phyloP scores from a whole-genome alignment of 1,139 yeast genomes.

The Magnusiomyces magnusii region DNA sequence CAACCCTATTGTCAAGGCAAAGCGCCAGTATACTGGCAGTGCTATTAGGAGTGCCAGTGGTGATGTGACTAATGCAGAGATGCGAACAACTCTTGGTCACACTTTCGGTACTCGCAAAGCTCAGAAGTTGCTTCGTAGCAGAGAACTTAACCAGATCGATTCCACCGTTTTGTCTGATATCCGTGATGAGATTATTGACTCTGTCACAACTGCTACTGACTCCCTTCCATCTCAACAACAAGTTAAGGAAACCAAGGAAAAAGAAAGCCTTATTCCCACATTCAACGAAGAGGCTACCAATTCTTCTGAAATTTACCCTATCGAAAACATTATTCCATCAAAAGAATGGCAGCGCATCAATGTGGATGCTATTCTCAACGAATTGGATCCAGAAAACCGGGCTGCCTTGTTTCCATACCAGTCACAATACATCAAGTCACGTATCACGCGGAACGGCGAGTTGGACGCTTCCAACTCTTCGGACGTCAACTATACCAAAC shows the following conservation, averaged over 20 bases:
- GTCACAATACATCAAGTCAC: constrained; percentile 4
- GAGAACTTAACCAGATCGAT: constrained; percentile 80
- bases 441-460: constrained; percentile 1
- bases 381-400: constrained; percentile 42
- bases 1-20: constrained; percentile 38
- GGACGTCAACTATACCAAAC: constrained; percentile 50
- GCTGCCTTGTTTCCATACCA: constrained; percentile 55
- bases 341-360: constrained; percentile 59
- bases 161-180: constrained; percentile 66
- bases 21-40: constrained; percentile 48
- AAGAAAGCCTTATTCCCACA: constrained; percentile 76
- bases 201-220: constrained; percentile 62
- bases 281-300: constrained; percentile 68
- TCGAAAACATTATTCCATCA: constrained; percentile 60
- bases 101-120: constrained; percentile 98
- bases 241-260: constrained; percentile 45
- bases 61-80: constrained; percentile 39
- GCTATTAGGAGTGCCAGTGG: constrained; percentile 36
- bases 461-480: constrained; percentile 24
- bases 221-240: constrained; percentile 64
- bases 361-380: constrained; percentile 48
- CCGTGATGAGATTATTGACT: constrained; percentile 75
- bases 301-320: constrained; percentile 76
- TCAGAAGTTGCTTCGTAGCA: constrained; percentile 75
- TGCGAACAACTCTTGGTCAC: constrained; percentile 82